These are phyloP conservation scores for Polytrichum formosum DNA, from an alignment of 225 moss, liverwort and hornwort species.

Conservation along the genomic window DNA sequence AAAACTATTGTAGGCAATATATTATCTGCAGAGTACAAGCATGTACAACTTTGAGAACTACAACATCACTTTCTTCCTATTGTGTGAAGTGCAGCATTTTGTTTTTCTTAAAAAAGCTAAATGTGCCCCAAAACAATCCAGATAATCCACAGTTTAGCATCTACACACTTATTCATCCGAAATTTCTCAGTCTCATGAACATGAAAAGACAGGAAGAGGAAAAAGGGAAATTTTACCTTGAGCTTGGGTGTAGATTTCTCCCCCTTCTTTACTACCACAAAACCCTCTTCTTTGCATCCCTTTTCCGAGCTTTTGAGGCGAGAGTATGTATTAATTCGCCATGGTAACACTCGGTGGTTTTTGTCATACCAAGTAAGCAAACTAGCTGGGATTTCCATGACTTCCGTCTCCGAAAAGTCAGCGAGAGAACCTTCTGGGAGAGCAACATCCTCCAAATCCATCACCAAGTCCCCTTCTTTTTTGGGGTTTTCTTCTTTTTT, in stretches of 20 bases:
- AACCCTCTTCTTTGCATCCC: conserved; percentile 13
- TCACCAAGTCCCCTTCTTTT: conserved; percentile 1
- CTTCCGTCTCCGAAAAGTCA: conserved; percentile 47
- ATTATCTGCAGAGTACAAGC: too few relatives aligned
- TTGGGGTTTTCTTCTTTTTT: conserved; percentile 10
- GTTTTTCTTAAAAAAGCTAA: background rate
- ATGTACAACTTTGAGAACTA: too few relatives aligned
- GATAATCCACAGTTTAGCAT: background rate
- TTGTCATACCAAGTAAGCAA: conserved; percentile 89
- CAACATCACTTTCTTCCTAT: background rate
- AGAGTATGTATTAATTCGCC: conserved; percentile 73
- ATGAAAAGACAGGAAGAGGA: too few relatives aligned
- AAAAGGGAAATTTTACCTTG: background rate
- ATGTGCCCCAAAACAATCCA: background rate
- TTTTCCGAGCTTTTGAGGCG: conserved; percentile 15
- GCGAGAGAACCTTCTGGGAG: conserved; percentile 2
- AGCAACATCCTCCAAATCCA: conserved; percentile 49
- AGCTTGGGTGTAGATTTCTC: conserved; percentile 7
- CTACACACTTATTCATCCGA: background rate
- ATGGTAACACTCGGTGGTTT: conserved; percentile 75
- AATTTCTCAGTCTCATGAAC: background rate
- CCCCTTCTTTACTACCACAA: conserved; percentile 7
- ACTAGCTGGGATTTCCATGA: conserved; percentile 41
- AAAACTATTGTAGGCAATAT: too few relatives aligned
- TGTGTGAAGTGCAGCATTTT: background rate